phyloP scores from a whole-genome alignment of 331 rosid species.

The Dryas integrifolia region DNA sequence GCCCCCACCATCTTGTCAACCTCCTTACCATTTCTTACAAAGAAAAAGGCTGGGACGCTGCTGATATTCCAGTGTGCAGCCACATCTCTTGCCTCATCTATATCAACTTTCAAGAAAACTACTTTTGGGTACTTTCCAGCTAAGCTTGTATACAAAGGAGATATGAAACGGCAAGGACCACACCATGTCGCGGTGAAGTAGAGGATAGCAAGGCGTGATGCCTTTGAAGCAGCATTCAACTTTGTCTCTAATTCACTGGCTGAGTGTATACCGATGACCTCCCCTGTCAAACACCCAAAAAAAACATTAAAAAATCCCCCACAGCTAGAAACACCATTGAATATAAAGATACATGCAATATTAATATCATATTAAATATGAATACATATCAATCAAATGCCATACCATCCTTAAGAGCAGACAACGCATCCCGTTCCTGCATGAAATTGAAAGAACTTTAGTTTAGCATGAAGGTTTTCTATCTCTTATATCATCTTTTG shows the following conservation, averaged over 20 bases:
- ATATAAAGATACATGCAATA: background rate
- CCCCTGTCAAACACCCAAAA: constrained; percentile 41
- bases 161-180: constrained; percentile 76
- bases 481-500: constrained; percentile 3
- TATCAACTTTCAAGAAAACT: constrained; percentile 70
- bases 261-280: constrained; percentile 62
- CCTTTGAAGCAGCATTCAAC: constrained; percentile 65
- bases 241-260: constrained; percentile 51
- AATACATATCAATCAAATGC: constrained; percentile 22
- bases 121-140: constrained; percentile 63
- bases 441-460: constrained; percentile 12
- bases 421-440: constrained; percentile 60
- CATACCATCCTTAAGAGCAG: constrained; percentile 75
- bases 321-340: background rate
- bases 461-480: constrained; percentile 20
- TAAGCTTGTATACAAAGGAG: constrained; percentile 66
- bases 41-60: constrained; percentile 78
- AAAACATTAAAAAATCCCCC: background rate
- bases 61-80: constrained; percentile 67
- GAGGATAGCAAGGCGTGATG: constrained; percentile 60
- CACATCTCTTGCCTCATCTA: constrained; percentile 62
- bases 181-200: constrained; percentile 92
- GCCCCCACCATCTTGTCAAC: constrained; percentile 69
- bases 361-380: background rate
- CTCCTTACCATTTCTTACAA: constrained; percentile 61